A percentile compares a stretch with the other conserved stretches of the same genome.
Evolutionary conservation across 2,329 filamentous ascomycete species (phyloP).

Genomic region (Capronia epimyces): DNA sequence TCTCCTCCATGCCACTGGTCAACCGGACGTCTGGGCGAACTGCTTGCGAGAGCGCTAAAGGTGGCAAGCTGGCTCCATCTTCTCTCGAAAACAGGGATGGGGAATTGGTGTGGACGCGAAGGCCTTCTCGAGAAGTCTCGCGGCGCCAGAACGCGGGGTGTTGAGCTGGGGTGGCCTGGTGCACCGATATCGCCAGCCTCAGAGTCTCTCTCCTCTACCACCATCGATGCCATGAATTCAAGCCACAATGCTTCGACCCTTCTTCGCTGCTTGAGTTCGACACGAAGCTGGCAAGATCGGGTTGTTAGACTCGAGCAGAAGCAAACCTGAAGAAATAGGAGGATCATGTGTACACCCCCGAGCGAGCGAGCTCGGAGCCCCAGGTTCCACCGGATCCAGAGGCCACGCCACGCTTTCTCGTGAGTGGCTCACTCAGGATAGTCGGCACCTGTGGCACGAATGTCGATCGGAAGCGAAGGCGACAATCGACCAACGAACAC

Average conservation of each 20-base stretch:
- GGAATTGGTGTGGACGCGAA: background rate
- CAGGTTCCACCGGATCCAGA: background rate
- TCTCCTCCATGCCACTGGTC: background rate
- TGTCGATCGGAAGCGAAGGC: background rate
- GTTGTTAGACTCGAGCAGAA: background rate
- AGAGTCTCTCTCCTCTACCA: background rate
- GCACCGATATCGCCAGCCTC: too few species aligned
- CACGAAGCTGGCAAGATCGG: background rate
- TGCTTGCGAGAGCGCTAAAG: background rate
- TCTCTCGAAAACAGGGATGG: conserved; percentile 2
- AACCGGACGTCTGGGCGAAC: too few species aligned
- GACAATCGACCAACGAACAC: background rate
- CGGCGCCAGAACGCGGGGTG: background rate
- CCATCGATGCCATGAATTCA: background rate
- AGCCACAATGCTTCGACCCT: too few species aligned
- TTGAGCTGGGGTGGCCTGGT: background rate
- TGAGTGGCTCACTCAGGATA: background rate
- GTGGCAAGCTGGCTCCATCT: background rate
- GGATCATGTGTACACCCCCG: background rate
- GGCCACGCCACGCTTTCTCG: background rate
- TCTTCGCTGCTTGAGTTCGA: background rate
- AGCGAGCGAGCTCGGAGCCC: background rate
- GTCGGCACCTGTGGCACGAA: background rate
- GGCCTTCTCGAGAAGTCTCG: background rate
- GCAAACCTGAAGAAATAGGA: background rate